These are phyloP conservation scores for Curvularia eragrostidis DNA, from an alignment of 2,329 filamentous ascomycete species.

Conservation along the genomic window DNA sequence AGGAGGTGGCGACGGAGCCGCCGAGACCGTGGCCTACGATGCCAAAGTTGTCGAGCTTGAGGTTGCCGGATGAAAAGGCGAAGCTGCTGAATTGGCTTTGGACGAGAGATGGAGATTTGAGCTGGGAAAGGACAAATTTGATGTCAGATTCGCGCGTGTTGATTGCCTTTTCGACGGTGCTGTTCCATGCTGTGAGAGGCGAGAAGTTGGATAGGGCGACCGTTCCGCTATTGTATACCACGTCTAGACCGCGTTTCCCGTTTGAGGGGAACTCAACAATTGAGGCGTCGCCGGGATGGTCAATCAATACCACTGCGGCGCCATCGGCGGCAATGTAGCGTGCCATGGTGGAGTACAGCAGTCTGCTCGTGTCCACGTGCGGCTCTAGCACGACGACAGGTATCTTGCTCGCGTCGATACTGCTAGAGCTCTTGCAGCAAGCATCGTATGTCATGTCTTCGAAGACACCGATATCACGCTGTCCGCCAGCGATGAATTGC, in stretches of 20 bases:
- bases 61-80: constrained; percentile 12
- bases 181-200: constrained; percentile 25
- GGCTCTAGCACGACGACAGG: constrained; percentile 54
- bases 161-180: constrained; percentile 21
- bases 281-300: constrained; percentile 57
- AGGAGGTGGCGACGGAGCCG: constrained; percentile 32
- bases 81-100: constrained; percentile 19
- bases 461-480: constrained; percentile 26
- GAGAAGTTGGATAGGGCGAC: constrained; percentile 25
- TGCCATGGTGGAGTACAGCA: constrained; percentile 55
- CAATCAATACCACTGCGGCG: constrained; percentile 56
- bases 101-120: constrained; percentile 12
- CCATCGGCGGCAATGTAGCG: constrained; percentile 57
- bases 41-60: constrained; percentile 18
- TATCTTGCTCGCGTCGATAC: constrained; percentile 17
- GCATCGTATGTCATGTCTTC: constrained; percentile 24
- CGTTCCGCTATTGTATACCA: constrained; percentile 33
- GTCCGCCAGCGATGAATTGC: constrained; percentile 35
- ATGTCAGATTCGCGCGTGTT: constrained; percentile 28
- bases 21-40: constrained; percentile 42
- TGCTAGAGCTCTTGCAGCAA: constrained; percentile 22
- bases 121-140: constrained; percentile 23
- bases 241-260: constrained; percentile 16
- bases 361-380: constrained; percentile 53
- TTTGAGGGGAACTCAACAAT: constrained; percentile 53